A percentile compares a stretch with the other conserved stretches of the same genome.
These are phyloP conservation scores for Aspergillus carlsbadensis DNA, from an alignment of 495 filamentous ascomycete genomes.

Conservation along the genomic window DNA sequence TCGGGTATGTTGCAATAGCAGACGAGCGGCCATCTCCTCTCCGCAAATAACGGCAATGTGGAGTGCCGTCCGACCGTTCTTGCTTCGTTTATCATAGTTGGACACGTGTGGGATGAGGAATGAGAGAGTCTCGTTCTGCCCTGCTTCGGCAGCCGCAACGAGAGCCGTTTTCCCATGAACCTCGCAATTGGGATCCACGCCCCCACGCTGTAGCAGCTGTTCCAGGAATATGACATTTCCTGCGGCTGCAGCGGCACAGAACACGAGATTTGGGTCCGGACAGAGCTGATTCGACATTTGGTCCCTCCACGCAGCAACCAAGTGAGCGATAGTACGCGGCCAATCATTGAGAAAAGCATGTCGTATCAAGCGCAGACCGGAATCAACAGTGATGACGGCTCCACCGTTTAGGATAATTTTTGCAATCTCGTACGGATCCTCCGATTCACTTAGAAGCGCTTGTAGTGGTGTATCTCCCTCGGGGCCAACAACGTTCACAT, in stretches of 20 bases:
- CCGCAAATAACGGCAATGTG: neutral
- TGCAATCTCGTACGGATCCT: no score
- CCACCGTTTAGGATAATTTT: no score
- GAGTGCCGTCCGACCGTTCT: neutral
- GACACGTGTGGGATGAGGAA: neutral
- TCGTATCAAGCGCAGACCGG: no score
- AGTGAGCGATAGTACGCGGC: neutral
- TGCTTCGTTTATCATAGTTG: neutral
- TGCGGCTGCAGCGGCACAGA: neutral
- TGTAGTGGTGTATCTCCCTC: no score
- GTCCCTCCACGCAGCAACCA: neutral
- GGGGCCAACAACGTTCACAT: no score
- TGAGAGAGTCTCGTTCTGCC: neutral
- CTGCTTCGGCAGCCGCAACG: neutral
- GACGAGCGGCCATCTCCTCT: neutral
- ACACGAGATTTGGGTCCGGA: neutral
- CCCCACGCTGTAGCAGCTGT: neutral
- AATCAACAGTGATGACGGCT: no score
- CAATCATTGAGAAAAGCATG: neutral
- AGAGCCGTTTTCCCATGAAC: neutral
- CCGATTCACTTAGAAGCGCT: no score
- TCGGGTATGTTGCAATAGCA: neutral
- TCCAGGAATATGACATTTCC: neutral
- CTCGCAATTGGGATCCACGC: neutral
- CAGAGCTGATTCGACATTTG: neutral